Percentiles rank a stretch among this genome's conserved stretches.
phyloP scores from a whole-genome alignment of 163 green algal genomes.

The Scenedesmus sp. region DNA sequence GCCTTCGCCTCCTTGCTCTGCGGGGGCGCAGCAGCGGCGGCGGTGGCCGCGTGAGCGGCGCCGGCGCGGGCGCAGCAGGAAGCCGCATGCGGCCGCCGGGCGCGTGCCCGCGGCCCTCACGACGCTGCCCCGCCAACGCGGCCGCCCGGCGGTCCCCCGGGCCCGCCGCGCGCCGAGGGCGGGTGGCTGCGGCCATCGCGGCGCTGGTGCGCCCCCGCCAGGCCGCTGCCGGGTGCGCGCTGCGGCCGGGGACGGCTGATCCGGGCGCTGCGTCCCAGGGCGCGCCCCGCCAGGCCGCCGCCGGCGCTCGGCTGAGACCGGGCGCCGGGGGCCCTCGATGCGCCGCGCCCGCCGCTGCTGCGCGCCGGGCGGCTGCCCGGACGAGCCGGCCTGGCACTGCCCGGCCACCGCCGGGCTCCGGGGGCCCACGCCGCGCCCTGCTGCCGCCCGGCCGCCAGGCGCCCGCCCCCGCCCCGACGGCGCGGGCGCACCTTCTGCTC shows the following conservation, averaged over 20 bases:
- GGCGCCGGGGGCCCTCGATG: no score
- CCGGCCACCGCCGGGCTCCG: neutral
- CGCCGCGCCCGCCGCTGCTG: no score
- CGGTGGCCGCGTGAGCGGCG: neutral
- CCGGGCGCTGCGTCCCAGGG: no score
- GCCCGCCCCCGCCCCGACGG: neutral
- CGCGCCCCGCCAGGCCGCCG: no score
- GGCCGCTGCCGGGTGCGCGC: no score
- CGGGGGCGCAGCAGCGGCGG: neutral
- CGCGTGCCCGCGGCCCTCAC: neutral
- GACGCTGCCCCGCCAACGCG: neutral
- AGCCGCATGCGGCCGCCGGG: no score
- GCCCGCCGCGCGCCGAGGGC: neutral
- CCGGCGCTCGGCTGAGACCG: no score
- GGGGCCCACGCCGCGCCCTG: neutral
- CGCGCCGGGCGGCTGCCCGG: no score
- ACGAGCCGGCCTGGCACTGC: neutral
- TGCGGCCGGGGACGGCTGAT: no score
- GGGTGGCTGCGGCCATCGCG: neutral
- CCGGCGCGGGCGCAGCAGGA: no score
- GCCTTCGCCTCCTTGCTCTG: conserved; percentile 83
- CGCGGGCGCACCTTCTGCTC: conserved; percentile 18
- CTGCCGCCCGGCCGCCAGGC: neutral
- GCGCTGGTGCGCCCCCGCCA: no score
- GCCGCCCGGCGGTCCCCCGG: neutral